Conservation (phyloP, 1,284 basidiomycete species). For the Gymnopus androsaceus region DNA sequence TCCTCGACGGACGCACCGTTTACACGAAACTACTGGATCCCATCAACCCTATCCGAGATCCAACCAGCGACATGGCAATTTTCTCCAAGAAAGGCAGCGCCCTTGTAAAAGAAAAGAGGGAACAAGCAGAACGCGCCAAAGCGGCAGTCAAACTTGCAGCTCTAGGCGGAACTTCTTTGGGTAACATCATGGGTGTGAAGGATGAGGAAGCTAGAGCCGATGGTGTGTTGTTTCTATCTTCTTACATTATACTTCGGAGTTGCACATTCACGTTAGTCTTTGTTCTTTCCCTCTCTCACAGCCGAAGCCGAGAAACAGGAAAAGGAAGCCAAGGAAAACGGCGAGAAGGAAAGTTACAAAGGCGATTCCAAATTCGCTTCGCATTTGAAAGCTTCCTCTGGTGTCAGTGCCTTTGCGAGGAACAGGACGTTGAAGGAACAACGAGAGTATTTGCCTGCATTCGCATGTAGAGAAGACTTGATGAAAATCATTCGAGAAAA, state of each 20-base stretch:
- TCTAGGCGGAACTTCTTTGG: conserved; percentile 89
- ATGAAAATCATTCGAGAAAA: conserved; percentile 92
- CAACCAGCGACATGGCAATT: conserved; percentile 91
- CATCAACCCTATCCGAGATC: conserved; percentile 94
- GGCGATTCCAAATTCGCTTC: conserved; percentile 95
- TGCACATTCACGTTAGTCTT: conserved; percentile 75
- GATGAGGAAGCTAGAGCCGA: conserved; percentile 90
- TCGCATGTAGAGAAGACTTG: conserved; percentile 94
- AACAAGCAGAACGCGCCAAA: conserved; percentile 93
- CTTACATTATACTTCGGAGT: conserved; percentile 43
- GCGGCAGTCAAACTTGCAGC: conserved; percentile 94
- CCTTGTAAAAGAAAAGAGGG: conserved; percentile 92
- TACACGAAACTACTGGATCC: conserved; percentile 98
- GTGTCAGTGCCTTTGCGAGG: conserved; percentile 83
- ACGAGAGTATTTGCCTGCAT: conserved; percentile 95
- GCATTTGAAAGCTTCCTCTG: conserved; percentile 80
- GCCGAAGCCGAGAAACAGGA: conserved; percentile 65
- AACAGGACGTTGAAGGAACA: conserved; percentile 91
- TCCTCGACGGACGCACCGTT: conserved; percentile 93
- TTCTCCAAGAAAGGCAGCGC: conserved; percentile 95
- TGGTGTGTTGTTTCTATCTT: conserved; percentile 53
- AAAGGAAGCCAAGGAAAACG: conserved; percentile 53
- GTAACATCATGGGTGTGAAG: conserved; percentile 97
- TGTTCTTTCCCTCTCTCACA: conserved; percentile 36
- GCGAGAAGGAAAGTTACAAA: conserved; percentile 79